Evolutionary conservation across 345 rosid species (phyloP).

Genomic region (Arabis hirsuta): DNA sequence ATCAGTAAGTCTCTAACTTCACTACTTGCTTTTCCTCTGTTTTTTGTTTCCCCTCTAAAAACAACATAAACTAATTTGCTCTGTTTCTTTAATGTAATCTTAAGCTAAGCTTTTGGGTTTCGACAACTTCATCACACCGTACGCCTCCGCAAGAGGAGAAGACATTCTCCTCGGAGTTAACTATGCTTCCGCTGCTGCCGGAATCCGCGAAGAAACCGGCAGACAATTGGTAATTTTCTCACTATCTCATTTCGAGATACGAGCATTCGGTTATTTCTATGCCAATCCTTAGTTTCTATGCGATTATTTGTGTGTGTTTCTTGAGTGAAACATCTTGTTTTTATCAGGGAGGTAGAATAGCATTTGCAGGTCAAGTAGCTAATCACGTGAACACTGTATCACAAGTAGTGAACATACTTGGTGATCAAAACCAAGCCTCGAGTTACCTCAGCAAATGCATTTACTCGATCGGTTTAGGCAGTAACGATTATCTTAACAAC

Average conservation of each 20-base stretch:
- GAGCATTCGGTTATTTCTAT: background rate
- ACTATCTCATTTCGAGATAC: background rate
- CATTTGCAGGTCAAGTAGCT: constrained; percentile 73
- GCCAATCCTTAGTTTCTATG: too few species aligned
- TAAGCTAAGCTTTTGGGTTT: constrained; percentile 72
- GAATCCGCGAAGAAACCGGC: constrained; percentile 86
- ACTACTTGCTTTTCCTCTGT: constrained; percentile 1
- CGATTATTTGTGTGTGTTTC: background rate
- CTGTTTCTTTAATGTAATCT: constrained; percentile 5
- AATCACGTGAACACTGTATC: constrained; percentile 72
- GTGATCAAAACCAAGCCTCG: constrained; percentile 55
- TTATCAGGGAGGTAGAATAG: constrained; percentile 70
- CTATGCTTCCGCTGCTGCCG: constrained; percentile 90
- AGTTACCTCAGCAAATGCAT: constrained; percentile 72
- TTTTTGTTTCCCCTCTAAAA: background rate
- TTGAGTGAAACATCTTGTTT: background rate
- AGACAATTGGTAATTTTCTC: constrained; percentile 57
- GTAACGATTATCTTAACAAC: constrained; percentile 95
- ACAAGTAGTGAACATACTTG: constrained; percentile 64
- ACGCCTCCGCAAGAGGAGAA: constrained; percentile 57
- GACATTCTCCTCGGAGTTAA: constrained; percentile 69
- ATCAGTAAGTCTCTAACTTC: constrained; percentile 48
- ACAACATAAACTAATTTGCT: constrained; percentile 8
- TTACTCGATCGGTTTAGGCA: constrained; percentile 75
- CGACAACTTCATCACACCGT: constrained; percentile 59